Evolutionary conservation across 345 rosid species (phyloP), one percentile per base, ranked within the genome.

Genomic region (Euphorbia lathyris): DNA sequence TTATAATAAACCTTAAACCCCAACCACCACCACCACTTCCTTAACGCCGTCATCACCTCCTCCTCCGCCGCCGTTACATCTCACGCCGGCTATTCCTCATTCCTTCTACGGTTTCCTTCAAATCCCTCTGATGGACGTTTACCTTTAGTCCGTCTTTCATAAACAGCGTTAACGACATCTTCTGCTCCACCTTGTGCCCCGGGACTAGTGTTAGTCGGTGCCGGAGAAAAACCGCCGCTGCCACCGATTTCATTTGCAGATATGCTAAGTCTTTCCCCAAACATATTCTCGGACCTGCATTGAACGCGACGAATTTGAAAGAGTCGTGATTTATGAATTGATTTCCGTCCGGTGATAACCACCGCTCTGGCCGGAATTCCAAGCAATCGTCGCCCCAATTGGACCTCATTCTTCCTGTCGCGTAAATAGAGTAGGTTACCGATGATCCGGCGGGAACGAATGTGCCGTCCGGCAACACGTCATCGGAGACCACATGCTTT

Each of bases 171-270:
- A 94, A 66, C 47, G 98, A 94, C 97, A 94, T 94, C 82, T 94
- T 94, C 87, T 94, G 99, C 88, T 90, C 96, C 66, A 95, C 94
- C 72, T 80, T 85, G 66, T 90, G 96, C 23, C 98, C 98, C 4
- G 82, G 40, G 27, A 77, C 91, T 66, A 90, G 76, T 80, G 86
- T 77, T 75, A 95, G 62, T 55, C 86, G 76, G 72, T 92, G 96
- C 74, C 94, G 79, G 69, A 90, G 76, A 74, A 95, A 62, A 58
- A 84, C 85, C 47, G 97, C 93, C 64, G 96, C 86, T 13, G 90
- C 96, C 32, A 92, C 85, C 32, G 98, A 90, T 60, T 92, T 95
- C 99, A 95, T 95, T 66, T 90, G 97, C 10, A 92, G 74, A 75
- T 92, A 95, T 1, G 98, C 99, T 72, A 95, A 52, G 48, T 88